Evolutionary conservation across 345 rosid genomes (phyloP), one percentile per base, ranked within the genome.

Genomic region (Ailanthus altissimus): DNA sequence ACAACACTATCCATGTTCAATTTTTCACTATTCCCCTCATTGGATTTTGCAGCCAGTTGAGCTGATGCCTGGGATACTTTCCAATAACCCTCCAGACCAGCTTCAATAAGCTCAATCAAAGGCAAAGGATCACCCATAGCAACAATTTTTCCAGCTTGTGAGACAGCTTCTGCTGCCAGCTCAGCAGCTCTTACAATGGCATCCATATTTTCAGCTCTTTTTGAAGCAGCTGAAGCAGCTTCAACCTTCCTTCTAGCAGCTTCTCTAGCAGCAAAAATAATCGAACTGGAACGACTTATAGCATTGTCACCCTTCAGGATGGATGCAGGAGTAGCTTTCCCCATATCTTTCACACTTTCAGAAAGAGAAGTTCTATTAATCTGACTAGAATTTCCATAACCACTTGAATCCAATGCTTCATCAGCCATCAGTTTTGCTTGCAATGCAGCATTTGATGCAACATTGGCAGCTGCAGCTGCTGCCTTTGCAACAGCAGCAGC

Each of bases 401-500:
- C 77, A 77, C 81, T 80, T 57, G 86, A 82, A 81, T 74, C 66
- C 38, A 85, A 82, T 78, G 91, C 94, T 86, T 92, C 99, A 77
- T 97, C 97, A 80, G 97, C 97, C 95, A 94, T 88, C 71, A 91
- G 60, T 86, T 92, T 94, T 40, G 97, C 96, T 86, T 94, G 99
- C 77, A 97, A 78, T 58, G 99, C 98, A 74, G 99, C 98, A 88
- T 83, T 86, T 36, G 95, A 88, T 75, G 99, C 98, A 57, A 97
- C 97, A 83, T 85, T 91, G 72, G 98, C 97, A 61, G 97, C 97
- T 15, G 98, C 98, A 68, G 99, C 96, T 63, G 99, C 99, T 14
- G 97, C 98, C 81, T 89, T 94, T 50, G 98, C 99, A 84, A 94
- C 97, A 53, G 99, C 90, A 79, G 97, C 92, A 4, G 99, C 98